Evolutionary conservation across 2,329 filamentous ascomycete species (phyloP), one percentile per base, ranked within the genome.

Genomic region (Aspergillus chevalieri): DNA sequence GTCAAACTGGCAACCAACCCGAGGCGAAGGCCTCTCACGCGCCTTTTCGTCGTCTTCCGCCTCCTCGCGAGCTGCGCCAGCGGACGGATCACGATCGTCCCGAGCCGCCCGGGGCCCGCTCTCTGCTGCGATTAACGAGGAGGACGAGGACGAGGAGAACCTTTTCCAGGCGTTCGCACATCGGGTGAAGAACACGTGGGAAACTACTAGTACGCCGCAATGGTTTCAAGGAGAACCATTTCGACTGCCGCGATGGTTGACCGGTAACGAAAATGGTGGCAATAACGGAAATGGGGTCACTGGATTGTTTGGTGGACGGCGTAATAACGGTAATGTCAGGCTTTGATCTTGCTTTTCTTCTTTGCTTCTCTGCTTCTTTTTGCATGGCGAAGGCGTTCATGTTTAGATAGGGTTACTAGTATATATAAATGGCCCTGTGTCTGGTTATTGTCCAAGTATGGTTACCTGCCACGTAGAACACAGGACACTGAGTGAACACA

Each of bases 121-220:
- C 47, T 55, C 65, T 60, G 50, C 64, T 57, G 69, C 73, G 26
- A 67, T 78, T 17, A 78, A 81, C 0, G 78, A 79, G 6, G 79
- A 81, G n/a, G 77, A 30, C 26, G 26, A 81, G 1, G 85, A 87
- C 28, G 84, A 90, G 12, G 87, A 89, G 48, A 89, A 85, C 56
- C 89, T 95, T 67, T 90, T 97, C 63, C 81, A 87, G 57, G 85
- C 86, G 30, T 83, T 97, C 53, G 84, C 87, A 0, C 87, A 94
- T 64, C 80, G 92, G 33, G 84, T 98, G 59, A 87, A 85, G 69
- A 98, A 98, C 63, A 97, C 93, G 0, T 82, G 97, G 47, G 92
- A 97, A 53, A 86, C 83, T 0, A 79, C 89, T 2, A 86, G 90
- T 47, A 79, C 85, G 26, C 92, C 93, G 0, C 84, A 84, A 55